These are phyloP conservation scores for Herpotrichia juniperi DNA, from an alignment of 2,329 filamentous ascomycete species.

Conservation along the genomic window DNA sequence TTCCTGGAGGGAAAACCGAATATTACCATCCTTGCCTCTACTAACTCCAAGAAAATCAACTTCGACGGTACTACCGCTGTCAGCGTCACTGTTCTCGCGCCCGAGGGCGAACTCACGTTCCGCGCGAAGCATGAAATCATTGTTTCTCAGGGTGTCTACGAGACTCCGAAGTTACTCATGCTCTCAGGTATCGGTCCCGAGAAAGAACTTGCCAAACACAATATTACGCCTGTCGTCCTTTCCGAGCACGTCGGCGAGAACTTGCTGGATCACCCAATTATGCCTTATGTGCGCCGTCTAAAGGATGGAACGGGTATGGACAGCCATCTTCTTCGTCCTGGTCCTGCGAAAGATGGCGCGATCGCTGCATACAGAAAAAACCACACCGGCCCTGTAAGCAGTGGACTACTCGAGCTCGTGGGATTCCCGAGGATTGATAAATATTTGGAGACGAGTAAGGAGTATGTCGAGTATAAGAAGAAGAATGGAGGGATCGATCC, in stretches of 20 bases:
- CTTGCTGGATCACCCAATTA: conserved; percentile 59
- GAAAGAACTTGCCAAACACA: conserved; percentile 56
- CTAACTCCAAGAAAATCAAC: conserved; percentile 60
- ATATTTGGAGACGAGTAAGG: conserved; percentile 55
- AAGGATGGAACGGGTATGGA: conserved; percentile 59
- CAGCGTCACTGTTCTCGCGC: conserved; percentile 56
- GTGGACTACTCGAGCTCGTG: conserved; percentile 57
- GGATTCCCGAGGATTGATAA: conserved; percentile 64
- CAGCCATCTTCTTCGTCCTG: conserved; percentile 49
- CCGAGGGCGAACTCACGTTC: conserved; percentile 48
- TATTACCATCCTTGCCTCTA: conserved; percentile 57
- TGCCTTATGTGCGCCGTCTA: conserved; percentile 39
- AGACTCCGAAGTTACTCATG: conserved; percentile 67
- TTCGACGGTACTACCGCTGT: conserved; percentile 54
- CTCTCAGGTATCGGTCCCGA: conserved; percentile 65
- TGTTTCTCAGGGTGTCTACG: conserved; percentile 57
- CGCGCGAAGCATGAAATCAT: conserved; percentile 21
- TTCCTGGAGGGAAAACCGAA: conserved; percentile 62
- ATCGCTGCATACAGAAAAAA: conserved; percentile 46
- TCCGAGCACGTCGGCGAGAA: conserved; percentile 67
- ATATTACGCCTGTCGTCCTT: conserved; percentile 58
- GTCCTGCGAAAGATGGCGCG: conserved; percentile 39
- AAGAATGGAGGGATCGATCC: conserved; percentile 46
- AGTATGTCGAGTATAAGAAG: conserved; percentile 54
- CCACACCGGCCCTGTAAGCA: conserved; percentile 49